Evolutionary conservation across 257 asterid species (phyloP).

Genomic region (Salvia rosmarinus): DNA sequence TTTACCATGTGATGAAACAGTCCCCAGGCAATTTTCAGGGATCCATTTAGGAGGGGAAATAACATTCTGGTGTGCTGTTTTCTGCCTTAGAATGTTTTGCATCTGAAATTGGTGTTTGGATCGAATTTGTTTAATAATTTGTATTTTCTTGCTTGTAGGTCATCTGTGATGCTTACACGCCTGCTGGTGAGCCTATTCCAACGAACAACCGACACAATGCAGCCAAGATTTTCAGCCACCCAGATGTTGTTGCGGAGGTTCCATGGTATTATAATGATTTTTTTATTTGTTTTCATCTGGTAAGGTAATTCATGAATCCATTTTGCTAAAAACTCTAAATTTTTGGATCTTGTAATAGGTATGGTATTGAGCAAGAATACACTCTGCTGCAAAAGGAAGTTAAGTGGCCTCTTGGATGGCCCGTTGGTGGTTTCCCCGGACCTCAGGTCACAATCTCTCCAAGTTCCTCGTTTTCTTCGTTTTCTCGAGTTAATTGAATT

Average conservation of each 20-base stretch:
- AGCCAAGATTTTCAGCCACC: slow-evolving; percentile 71
- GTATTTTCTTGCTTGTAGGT: slow-evolving; percentile 44
- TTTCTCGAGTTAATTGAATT: not conserved
- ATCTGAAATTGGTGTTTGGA: not conserved
- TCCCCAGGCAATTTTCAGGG: slow-evolving; percentile 87
- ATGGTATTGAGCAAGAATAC: slow-evolving; percentile 93
- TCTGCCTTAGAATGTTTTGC: not conserved
- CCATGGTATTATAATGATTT: slow-evolving; percentile 55
- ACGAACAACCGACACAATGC: slow-evolving; percentile 78
- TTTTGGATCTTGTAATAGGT: slow-evolving; percentile 47
- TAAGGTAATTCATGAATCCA: not conserved
- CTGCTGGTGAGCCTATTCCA: slow-evolving; percentile 87
- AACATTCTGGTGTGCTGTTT: slow-evolving; percentile 63
- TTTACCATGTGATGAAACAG: slow-evolving; percentile 42
- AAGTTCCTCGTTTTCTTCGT: not conserved
- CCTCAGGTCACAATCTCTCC: slow-evolving; percentile 65
- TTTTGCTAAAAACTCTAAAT: not conserved
- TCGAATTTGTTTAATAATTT: slow-evolving; percentile 3
- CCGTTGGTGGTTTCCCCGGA: slow-evolving; percentile 86
- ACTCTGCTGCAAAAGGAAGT: slow-evolving; percentile 74
- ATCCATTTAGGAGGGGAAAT: slow-evolving; percentile 84
- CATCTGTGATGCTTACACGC: slow-evolving; percentile 83
- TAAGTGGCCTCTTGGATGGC: slow-evolving; percentile 97
- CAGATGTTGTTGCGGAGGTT: slow-evolving; percentile 68
- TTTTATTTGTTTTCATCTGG: not conserved